phyloP scores from a whole-genome alignment of 352 stramenopile genomes.

The Globisporangium lucens region DNA sequence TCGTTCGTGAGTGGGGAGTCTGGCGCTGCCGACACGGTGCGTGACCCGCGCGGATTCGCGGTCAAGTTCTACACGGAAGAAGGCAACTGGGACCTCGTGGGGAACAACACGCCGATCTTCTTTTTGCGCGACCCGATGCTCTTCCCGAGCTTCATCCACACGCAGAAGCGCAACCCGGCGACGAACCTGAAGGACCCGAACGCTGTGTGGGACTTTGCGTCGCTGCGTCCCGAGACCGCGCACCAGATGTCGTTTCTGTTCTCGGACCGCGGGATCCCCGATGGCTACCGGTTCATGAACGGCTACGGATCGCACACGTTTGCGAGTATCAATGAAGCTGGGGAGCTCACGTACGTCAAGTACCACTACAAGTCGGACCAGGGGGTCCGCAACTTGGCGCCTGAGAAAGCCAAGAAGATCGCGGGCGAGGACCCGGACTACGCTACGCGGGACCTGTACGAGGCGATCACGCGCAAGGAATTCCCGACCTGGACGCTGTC shows the following conservation, averaged over 20 bases:
- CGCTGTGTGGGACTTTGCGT: slow-evolving; percentile 92
- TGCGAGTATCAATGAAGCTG: slow-evolving; percentile 77
- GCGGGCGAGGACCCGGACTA: slow-evolving; percentile 83
- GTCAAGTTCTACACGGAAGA: slow-evolving; percentile 95
- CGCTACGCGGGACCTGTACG: slow-evolving; percentile 89
- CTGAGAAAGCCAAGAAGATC: slow-evolving; percentile 71
- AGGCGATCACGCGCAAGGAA: slow-evolving; percentile 79
- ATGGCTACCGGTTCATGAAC: slow-evolving; percentile 90
- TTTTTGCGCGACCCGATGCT: slow-evolving; percentile 92
- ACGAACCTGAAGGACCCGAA: slow-evolving; percentile 85
- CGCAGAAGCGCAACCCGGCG: slow-evolving; percentile 88
- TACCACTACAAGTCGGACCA: slow-evolving; percentile 93
- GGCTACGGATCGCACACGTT: slow-evolving; percentile 93
- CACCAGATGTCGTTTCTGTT: slow-evolving; percentile 91
- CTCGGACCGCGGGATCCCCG: slow-evolving; percentile 84
- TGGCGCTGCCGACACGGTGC: slow-evolving; percentile 81
- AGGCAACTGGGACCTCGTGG: slow-evolving; percentile 93
- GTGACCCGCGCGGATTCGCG: slow-evolving; percentile 89
- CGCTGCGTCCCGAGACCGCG: slow-evolving; percentile 85
- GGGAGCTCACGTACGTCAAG: slow-evolving; percentile 87
- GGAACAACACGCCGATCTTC: slow-evolving; percentile 94
- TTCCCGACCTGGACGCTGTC: slow-evolving; percentile 89
- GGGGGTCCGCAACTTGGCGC: slow-evolving; percentile 84
- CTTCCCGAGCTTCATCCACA: slow-evolving; percentile 93
- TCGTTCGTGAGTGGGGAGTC: slow-evolving; percentile 81